phyloP scores from a whole-genome alignment of 805 yeast species.

The Zygosaccharomyces rouxii region DNA sequence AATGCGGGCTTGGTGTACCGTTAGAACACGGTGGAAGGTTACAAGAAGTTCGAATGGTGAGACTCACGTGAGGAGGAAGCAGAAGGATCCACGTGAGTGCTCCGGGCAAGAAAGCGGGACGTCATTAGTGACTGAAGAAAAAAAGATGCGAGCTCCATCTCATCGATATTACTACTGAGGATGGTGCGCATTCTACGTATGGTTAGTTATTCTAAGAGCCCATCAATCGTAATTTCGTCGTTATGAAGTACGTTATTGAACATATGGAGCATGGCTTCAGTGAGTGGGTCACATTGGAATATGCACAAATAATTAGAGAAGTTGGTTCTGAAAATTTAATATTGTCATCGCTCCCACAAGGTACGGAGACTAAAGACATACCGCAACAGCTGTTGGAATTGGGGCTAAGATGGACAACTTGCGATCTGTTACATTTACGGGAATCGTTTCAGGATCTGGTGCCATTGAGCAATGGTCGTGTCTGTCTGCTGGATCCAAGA shows the following conservation, averaged over 20 bases:
- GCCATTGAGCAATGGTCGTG: constrained; percentile 43
- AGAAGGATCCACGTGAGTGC: too few species aligned
- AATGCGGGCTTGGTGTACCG: too few species aligned
- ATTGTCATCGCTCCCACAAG: constrained; percentile 68
- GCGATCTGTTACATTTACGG: constrained; percentile 53
- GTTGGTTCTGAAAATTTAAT: constrained; percentile 73
- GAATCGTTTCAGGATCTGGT: constrained; percentile 41
- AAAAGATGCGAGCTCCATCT: too few species aligned
- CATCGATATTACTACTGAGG: too few species aligned
- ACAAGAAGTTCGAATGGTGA: too few species aligned
- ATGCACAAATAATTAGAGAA: constrained; percentile 74
- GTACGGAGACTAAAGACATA: constrained; percentile 56
- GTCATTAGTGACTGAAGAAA: too few species aligned
- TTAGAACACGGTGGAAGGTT: too few species aligned
- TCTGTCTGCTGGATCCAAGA: constrained; percentile 86
- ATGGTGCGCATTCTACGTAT: too few species aligned
- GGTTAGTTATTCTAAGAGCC: too few species aligned
- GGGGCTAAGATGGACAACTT: constrained; percentile 78
- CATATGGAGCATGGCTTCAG: constrained; percentile 98
- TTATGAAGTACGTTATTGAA: constrained; percentile 87
- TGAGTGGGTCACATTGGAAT: constrained; percentile 91
- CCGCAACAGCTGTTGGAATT: constrained; percentile 55
- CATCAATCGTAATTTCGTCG: background rate
- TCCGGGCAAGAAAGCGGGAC: too few species aligned
- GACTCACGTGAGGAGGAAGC: too few species aligned